A percentile compares a stretch with the other conserved stretches of the same genome.
Conservation (phyloP, 192 early-diverging fungal genomes). For the Mortierella alpina region DNA sequence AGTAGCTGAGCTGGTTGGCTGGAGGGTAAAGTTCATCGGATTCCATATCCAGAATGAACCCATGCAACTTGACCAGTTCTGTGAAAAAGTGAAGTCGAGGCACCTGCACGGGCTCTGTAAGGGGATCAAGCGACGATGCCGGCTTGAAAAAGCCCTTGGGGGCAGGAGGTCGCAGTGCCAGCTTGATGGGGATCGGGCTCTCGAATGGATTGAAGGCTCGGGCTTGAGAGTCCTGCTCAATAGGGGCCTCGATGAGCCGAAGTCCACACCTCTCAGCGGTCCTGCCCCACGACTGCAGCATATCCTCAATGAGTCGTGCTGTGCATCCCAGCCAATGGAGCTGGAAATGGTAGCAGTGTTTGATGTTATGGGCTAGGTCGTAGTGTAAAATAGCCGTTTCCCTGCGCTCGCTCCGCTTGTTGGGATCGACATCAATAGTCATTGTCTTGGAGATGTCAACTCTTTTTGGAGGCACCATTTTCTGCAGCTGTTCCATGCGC, state of each 20-base stretch:
- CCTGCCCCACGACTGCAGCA: constrained; percentile 81
- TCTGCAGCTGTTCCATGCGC: constrained; percentile 48
- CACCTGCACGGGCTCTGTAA: constrained; percentile 55
- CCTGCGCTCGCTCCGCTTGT: constrained; percentile 76
- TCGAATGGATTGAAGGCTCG: constrained; percentile 93
- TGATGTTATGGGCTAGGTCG: constrained; percentile 89
- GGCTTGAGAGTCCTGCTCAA: constrained; percentile 72
- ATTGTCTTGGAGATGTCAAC: constrained; percentile 74
- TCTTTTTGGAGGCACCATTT: constrained; percentile 54
- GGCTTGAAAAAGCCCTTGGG: constrained; percentile 55
- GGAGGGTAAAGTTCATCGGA: constrained; percentile 81
- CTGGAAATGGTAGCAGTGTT: constrained; percentile 92
- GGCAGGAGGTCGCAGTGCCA: constrained; percentile 72
- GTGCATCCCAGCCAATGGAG: constrained; percentile 97
- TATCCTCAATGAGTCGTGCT: constrained; percentile 86
- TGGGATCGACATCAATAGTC: constrained; percentile 88
- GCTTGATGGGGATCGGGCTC: constrained; percentile 73
- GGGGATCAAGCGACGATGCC: constrained; percentile 3
- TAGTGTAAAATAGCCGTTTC: constrained; percentile 91
- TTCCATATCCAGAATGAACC: constrained; percentile 95
- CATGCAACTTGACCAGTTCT: constrained; percentile 81
- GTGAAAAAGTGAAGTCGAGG: constrained; percentile 77
- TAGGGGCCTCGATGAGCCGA: constrained; percentile 89
- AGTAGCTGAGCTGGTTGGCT: constrained; percentile 64
- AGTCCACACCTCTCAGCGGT: constrained; percentile 89